A percentile compares a stretch with the other conserved stretches of the same genome.
These are phyloP conservation scores for Pleurozium schreberi DNA, from an alignment of 225 moss, liverwort and hornwort genomes.

Conservation along the genomic window DNA sequence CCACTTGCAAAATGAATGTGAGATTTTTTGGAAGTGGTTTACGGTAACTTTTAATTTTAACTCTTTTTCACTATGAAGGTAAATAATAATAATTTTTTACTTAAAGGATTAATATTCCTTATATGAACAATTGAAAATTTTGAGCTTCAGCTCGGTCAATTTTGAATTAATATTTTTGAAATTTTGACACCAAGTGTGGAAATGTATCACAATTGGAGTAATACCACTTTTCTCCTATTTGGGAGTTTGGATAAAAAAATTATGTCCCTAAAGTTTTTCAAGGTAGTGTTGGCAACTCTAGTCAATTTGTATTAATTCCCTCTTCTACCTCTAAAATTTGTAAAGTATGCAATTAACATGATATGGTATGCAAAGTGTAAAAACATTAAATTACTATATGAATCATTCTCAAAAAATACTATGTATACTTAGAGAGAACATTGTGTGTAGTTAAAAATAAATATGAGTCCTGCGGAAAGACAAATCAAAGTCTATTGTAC, in stretches of 20 bases:
- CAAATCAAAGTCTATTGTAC: background rate
- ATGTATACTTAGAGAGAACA: too few relatives aligned
- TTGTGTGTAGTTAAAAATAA: too few relatives aligned
- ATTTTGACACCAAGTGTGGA: background rate
- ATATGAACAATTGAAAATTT: background rate
- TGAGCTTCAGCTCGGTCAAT: background rate
- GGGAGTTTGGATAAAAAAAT: background rate
- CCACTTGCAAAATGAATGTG: too few relatives aligned
- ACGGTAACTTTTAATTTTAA: too few relatives aligned
- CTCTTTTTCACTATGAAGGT: too few relatives aligned
- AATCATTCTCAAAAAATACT: too few relatives aligned
- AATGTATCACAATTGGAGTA: background rate
- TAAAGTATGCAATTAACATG: background rate
- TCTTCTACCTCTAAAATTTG: fast-evolving
- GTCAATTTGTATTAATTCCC: too few relatives aligned
- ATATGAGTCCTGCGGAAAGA: background rate
- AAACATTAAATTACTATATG: background rate
- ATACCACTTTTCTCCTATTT: background rate
- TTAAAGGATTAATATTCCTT: background rate
- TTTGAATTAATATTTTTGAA: background rate
- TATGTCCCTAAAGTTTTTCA: background rate
- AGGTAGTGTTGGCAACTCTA: background rate
- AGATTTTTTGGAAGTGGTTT: too few relatives aligned
- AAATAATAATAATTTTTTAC: too few relatives aligned
- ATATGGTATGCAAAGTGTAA: background rate